Evolutionary conservation across 2,329 filamentous ascomycete genomes (phyloP), one percentile per base, ranked within the genome.

Genomic region (Coniochaeta hoffmannii): DNA sequence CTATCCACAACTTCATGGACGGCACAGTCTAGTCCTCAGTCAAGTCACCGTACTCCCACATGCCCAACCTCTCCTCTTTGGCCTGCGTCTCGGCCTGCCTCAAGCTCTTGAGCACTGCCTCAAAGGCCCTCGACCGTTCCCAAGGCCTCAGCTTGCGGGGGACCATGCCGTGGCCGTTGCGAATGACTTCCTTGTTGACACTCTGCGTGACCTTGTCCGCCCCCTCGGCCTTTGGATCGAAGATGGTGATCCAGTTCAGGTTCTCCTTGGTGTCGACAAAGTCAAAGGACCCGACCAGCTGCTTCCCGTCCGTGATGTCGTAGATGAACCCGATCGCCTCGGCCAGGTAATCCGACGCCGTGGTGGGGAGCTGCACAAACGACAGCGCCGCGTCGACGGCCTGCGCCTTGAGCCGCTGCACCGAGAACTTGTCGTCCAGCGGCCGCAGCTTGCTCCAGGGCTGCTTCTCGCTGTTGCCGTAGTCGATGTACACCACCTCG

Each of bases 31-130:
- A 91, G 67, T 96, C 90, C 76, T 96, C 92, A 14, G 90, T 96
- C 67, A 96, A 80, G 70, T 97, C 94, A 63, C 94, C 94, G 72
- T 97, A 99, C 80, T 99, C 94, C 92, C 93, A 99, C 82, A 96
- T 94, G 44, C 94, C 94, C 62, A 85, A 78, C 59, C 91, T 83
- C 56, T 86, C 85, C 55, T 82, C 77, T 81, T 95, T 96, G 4
- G 93, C 93, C 70, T 87, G 79, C 34, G 80, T 78, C 76, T 96
- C 87, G 53, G 87, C 82, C 70, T 87, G 81, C 66, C 82, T 86
- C 59, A 97, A 75, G 63, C 82, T 82, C 70, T 84, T 82, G 59
- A 96, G 73, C 44, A 91, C 83, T 32, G 88, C 80, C 56, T 81
- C 80, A 49, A 89, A 89, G 9, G 83, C 85, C 57, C 73, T 75